A percentile compares a stretch with the other conserved stretches of the same genome.
Evolutionary conservation across 176 grass and related monocot genomes (phyloP).

Genomic region (Alloteropsis semialata): DNA sequence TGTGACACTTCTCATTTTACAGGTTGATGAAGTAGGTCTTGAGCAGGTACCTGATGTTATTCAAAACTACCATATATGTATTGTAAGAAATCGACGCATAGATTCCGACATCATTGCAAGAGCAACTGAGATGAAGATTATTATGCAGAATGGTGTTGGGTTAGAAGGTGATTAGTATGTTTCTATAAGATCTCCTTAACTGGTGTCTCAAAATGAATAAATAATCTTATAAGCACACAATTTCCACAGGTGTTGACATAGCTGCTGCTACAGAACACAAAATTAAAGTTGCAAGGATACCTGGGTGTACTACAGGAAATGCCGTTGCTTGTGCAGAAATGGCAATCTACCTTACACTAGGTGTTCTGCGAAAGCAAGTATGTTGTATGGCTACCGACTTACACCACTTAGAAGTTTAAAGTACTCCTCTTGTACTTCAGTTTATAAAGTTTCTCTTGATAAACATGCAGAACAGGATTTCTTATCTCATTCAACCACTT

Average conservation of each 20-base stretch:
- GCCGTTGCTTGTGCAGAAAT: conserved; percentile 78
- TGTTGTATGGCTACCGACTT: background rate
- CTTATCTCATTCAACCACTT: background rate
- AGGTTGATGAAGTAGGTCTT: conserved; percentile 75
- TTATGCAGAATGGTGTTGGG: conserved; percentile 94
- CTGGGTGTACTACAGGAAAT: conserved; percentile 87
- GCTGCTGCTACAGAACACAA: conserved; percentile 72
- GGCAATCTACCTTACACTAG: conserved; percentile 84
- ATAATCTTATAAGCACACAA: conserved; percentile 2
- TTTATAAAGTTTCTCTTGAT: background rate
- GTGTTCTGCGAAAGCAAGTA: conserved; percentile 89
- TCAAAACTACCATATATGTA: conserved; percentile 78
- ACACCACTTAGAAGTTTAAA: background rate
- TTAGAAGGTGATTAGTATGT: conserved; percentile 64
- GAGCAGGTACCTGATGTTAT: conserved; percentile 74
- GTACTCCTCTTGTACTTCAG: background rate
- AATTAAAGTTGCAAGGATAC: conserved; percentile 94
- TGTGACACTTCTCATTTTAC: conserved; percentile 24
- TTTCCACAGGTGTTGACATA: conserved; percentile 71
- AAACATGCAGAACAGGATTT: background rate
- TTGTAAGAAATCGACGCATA: conserved; percentile 60
- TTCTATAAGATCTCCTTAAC: background rate
- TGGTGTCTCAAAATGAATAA: background rate
- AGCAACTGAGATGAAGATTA: conserved; percentile 80
- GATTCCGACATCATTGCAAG: conserved; percentile 71